phyloP scores from a whole-genome alignment of 1,284 basidiomycete genomes.

The Cutaneotrichosporon sp. region DNA sequence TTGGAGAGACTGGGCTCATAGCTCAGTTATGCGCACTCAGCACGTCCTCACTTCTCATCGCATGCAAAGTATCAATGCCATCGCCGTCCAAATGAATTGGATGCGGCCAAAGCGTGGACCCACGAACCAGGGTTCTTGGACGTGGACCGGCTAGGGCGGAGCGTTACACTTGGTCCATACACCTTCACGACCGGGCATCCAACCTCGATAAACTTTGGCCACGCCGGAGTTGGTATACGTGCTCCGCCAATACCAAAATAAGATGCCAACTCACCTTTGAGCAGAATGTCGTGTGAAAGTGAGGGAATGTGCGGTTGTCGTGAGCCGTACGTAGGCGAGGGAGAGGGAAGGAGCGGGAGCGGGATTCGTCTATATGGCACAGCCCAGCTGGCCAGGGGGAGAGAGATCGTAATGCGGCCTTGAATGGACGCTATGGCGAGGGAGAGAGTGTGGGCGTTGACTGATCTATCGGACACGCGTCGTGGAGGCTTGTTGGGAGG shows the following conservation, averaged over 20 bases:
- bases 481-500: neutral
- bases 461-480: neutral
- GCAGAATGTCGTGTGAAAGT: neutral
- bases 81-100: neutral
- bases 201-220: neutral
- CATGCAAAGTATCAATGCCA: neutral
- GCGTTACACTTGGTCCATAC: neutral
- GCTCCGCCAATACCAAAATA: neutral
- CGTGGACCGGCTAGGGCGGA: neutral
- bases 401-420: neutral
- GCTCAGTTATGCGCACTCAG: neutral
- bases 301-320: neutral
- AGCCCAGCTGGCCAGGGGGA: constrained; percentile 7
- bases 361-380: neutral
- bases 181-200: neutral
- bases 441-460: neutral
- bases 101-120: neutral
- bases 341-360: neutral
- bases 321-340: neutral
- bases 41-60: neutral
- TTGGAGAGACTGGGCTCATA: neutral
- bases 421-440: neutral
- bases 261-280: neutral
- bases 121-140: neutral
- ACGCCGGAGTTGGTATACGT: neutral